These are phyloP conservation scores for Phytophthora podocarpi DNA, from an alignment of 352 stramenopile genomes.

Conservation along the genomic window DNA sequence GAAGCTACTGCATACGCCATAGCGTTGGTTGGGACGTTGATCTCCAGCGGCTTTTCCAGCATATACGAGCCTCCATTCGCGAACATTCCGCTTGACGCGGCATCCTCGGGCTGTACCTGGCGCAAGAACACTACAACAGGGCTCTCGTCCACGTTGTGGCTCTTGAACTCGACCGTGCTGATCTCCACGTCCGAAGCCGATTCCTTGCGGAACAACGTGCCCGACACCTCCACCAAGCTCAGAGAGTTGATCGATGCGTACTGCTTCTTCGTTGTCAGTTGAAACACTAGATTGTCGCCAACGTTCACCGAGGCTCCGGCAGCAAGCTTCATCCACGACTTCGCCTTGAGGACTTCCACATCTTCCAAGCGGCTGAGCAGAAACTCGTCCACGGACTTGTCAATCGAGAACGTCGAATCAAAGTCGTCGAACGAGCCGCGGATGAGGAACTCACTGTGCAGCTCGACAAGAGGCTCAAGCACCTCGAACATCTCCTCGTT, in stretches of 20 bases:
- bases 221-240: constrained; percentile 53
- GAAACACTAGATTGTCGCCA: constrained; percentile 59
- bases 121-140: constrained; percentile 53
- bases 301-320: constrained; percentile 31
- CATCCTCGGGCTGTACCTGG: constrained; percentile 34
- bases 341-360: constrained; percentile 66
- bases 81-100: constrained; percentile 37
- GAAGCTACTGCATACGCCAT: constrained; percentile 80
- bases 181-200: constrained; percentile 41
- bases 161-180: constrained; percentile 40
- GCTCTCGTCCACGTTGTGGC: constrained; percentile 47
- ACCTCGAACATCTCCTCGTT: constrained; percentile 56
- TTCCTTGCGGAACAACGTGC: constrained; percentile 47
- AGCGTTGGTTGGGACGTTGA: constrained; percentile 66
- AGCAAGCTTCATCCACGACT: constrained; percentile 62
- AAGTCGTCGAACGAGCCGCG: constrained; percentile 82
- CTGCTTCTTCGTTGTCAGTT: constrained; percentile 56
- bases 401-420: constrained; percentile 69
- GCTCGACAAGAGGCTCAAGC: constrained; percentile 70
- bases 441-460: constrained; percentile 88
- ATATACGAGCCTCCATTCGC: constrained; percentile 66
- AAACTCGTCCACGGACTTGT: constrained; percentile 51
- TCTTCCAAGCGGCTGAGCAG: constrained; percentile 42
- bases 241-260: constrained; percentile 53
- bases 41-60: constrained; percentile 67